A percentile compares a stretch with the other conserved stretches of the same genome.
Conservation (phyloP, 208 protist genomes). For the Leishmania braziliensis region DNA sequence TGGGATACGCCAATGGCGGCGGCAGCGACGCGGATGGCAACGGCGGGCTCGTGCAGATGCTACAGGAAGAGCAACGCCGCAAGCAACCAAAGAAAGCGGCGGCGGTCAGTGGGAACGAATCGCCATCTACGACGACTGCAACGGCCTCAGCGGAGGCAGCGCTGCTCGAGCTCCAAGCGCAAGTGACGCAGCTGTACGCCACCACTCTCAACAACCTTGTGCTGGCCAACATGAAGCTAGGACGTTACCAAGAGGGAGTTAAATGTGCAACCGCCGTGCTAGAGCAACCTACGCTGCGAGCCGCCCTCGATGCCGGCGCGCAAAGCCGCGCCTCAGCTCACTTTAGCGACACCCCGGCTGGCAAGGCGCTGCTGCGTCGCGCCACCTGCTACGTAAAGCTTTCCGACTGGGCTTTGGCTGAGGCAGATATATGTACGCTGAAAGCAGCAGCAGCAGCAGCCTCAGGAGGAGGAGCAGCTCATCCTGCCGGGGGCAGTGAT, state of each 20-base stretch:
- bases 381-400: constrained; percentile 45
- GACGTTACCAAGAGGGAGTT: constrained; percentile 49
- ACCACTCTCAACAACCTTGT: constrained; percentile 61
- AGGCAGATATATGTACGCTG: constrained; percentile 27
- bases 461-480: too few species aligned
- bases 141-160: constrained; percentile 3
- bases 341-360: constrained; percentile 16
- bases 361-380: constrained; percentile 72
- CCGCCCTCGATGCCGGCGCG: constrained; percentile 12
- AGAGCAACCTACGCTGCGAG: constrained; percentile 17
- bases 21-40: neutral
- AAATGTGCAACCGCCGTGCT: constrained; percentile 48
- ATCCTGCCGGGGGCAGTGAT: neutral
- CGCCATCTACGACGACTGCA: neutral
- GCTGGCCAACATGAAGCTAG: constrained; percentile 47
- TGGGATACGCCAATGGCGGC: neutral
- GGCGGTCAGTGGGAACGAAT: neutral
- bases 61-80: constrained; percentile 17
- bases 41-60: constrained; percentile 21
- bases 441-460: neutral
- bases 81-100: constrained; percentile 15
- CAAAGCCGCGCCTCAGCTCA: neutral
- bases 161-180: constrained; percentile 8
- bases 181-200: constrained; percentile 38
- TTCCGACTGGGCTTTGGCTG: constrained; percentile 33